Base-by-base conservation (phyloP, 306 rosid genomes). In the Glycine soja region DNA sequence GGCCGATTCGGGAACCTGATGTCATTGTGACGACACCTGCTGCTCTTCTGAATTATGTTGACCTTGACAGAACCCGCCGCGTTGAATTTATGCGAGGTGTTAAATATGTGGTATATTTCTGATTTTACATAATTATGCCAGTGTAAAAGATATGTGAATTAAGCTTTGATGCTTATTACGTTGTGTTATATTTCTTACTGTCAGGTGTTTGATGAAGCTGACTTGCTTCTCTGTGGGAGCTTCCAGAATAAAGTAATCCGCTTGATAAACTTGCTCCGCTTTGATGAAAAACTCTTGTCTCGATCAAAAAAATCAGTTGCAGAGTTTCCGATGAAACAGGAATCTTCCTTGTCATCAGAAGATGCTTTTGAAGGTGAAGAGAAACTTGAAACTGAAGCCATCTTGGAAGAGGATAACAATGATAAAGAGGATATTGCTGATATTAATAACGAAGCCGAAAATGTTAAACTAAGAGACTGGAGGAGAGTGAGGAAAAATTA, bases 201-300 rank as follows among this genome's bases (percentile, higher is more conserved):
- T 16, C 81, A 95, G 99, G 99, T 95, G 58, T 95, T 95, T 83
- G 99, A 95, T 90, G 99, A 95, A 87, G 99, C 98, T 34, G 99
- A 93, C 74, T 93, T 95, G 99, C 99, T 95, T 88, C 94, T 95
- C 74, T 88, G 90, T 77, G 99, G 99, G 62, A 86, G 99, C 59
- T 95, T 93, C 82, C 95, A 91, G 85, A 95, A 95, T 88, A 91
- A 93, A 89, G 94, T 93, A 71, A 91, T 93, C 78, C 96, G 97
- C 78, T 88, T 95, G 38, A 88, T 95, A 85, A 82, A 95, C 87
- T 66, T 95, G 89, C 92, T 95, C 73, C 92, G 96, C 36, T 91
- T 83, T 82, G 98, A 93, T 45, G 98, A 95, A 90, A 95, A 93
- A 78, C 81, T 88, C 7, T 85, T 89, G 80, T 90, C 98, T 62